phyloP scores from a whole-genome alignment of 164 flowering plant species.

The Berberis thunbergii region DNA sequence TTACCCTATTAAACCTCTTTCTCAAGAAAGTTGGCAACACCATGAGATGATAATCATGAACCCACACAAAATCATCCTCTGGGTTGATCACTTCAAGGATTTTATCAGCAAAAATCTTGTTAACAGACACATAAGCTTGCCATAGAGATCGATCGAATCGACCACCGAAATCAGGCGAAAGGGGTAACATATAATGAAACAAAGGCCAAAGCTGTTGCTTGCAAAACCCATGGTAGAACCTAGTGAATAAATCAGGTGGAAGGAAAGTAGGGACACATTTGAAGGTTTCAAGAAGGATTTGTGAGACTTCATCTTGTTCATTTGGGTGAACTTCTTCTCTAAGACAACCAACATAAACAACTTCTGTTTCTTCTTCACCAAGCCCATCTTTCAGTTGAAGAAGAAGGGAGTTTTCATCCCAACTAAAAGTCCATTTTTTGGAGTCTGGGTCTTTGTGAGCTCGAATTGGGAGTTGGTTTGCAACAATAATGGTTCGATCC shows the following conservation, averaged over 20 bases:
- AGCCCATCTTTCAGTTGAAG: conserved; percentile 15
- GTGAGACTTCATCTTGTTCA: conserved; percentile 17
- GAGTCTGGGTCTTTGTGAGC: conserved; percentile 1
- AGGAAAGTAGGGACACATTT: conserved; percentile 16
- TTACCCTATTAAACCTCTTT: conserved; percentile 14
- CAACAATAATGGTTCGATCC: conserved; percentile 9
- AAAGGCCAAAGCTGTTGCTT: conserved; percentile 15
- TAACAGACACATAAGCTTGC: conserved; percentile 16
- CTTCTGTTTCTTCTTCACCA: conserved; percentile 8
- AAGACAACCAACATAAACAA: conserved; percentile 11
- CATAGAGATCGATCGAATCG: conserved; percentile 15
- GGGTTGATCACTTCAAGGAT: conserved; percentile 18
- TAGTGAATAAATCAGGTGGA: conserved; percentile 11
- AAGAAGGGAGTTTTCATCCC: conserved; percentile 12
- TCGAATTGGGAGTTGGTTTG: conserved; percentile 13
- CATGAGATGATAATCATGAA: conserved; percentile 18
- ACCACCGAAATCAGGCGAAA: conserved; percentile 15
- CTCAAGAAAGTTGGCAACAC: conserved; percentile 14
- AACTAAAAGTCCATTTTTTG: conserved; percentile 9
- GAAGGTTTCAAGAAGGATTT: conserved; percentile 6
- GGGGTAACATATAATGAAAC: conserved; percentile 17
- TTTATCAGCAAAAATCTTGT: conserved; percentile 18
- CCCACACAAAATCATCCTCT: conserved; percentile 16
- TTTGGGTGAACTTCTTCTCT: conserved; percentile 8
- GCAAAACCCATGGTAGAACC: conserved; percentile 16